Conservation (phyloP, 148 eudicot species). For the Dianthus caryophyllus region DNA sequence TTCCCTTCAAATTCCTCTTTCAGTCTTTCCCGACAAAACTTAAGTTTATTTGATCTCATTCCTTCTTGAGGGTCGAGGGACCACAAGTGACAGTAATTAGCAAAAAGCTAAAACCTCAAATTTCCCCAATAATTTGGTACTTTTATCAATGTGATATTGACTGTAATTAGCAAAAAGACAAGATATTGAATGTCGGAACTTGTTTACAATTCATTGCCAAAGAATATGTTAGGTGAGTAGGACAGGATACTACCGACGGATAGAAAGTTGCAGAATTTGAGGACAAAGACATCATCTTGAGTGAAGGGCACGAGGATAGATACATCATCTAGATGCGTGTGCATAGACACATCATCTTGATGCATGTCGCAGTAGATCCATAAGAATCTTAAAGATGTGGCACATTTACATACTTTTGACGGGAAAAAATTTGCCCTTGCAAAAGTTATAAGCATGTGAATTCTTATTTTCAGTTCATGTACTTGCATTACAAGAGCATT, state of each 20-base stretch:
- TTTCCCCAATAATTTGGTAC: neutral
- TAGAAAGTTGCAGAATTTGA: neutral
- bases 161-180: neutral
- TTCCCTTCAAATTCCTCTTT: too few species aligned
- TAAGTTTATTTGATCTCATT: neutral
- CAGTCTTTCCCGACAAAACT: too few species aligned
- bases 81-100: neutral
- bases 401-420: neutral
- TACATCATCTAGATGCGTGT: too few species aligned
- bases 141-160: too few species aligned
- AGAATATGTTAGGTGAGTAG: too few species aligned
- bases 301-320: too few species aligned
- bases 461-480: neutral
- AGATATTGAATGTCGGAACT: neutral
- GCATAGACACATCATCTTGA: neutral
- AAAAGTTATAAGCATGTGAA: neutral
- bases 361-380: too few species aligned
- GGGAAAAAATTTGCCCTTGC: neutral
- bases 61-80: neutral
- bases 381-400: neutral
- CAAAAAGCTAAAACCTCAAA: neutral
- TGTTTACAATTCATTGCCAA: neutral
- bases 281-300: too few species aligned
- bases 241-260: neutral
- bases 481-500: neutral